These are phyloP conservation scores for Apium graveolens DNA, from an alignment of 129 eudicot genomes.

Conservation along the genomic window DNA sequence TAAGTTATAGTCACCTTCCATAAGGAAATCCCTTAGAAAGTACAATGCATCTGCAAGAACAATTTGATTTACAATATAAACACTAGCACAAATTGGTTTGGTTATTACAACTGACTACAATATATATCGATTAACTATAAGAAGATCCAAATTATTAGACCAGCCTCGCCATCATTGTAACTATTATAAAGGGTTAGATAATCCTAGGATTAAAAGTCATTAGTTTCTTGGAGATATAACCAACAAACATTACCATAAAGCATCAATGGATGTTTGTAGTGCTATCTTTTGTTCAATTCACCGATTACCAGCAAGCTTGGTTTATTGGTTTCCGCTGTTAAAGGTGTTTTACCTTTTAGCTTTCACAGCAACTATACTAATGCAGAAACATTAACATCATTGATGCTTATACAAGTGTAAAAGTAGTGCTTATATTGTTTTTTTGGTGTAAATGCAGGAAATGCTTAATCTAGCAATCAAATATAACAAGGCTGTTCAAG, in stretches of 20 bases:
- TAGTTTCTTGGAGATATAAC: background rate
- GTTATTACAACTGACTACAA: background rate
- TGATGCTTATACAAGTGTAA: background rate
- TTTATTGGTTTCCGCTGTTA: background rate
- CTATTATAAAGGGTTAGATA: background rate
- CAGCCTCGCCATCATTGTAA: background rate
- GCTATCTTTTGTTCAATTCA: background rate
- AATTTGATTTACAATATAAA: background rate
- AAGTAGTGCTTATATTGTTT: background rate
- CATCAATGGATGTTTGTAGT: background rate
- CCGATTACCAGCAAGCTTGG: background rate
- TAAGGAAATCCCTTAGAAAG: background rate
- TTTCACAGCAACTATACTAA: background rate
- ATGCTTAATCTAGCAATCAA: conserved; percentile 67
- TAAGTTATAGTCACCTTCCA: background rate
- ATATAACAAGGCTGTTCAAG: conserved; percentile 88
- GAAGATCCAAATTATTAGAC: background rate
- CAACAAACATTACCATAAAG: background rate
- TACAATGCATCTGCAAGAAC: background rate
- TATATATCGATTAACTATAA: background rate
- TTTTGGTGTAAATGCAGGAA: conserved; percentile 46
- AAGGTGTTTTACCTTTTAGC: background rate
- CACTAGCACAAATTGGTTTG: background rate
- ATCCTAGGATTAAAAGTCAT: background rate
- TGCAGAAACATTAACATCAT: background rate